Percentiles rank a stretch among this genome's conserved stretches.
Evolutionary conservation across 1,139 yeast genomes (phyloP).

Genomic region (Candida smagusa): DNA sequence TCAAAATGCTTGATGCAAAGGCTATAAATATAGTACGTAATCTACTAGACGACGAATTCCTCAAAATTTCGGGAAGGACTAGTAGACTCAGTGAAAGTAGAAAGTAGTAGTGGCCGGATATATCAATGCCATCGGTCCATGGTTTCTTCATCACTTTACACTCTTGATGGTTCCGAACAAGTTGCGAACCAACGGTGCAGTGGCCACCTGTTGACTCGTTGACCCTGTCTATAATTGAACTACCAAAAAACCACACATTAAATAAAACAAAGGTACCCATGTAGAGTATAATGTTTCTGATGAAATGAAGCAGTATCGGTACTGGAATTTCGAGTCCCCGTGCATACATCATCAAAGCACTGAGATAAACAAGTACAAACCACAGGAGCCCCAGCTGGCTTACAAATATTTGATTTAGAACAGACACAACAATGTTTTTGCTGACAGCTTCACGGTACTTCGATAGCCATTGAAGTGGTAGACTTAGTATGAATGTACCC

Average conservation of each 20-base stretch:
- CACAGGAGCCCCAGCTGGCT: constrained; percentile 26
- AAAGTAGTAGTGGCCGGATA: constrained; percentile 63
- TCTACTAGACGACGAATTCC: neutral
- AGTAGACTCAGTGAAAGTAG: constrained; percentile 47
- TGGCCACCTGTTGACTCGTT: constrained; percentile 40
- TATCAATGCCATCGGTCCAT: constrained; percentile 61
- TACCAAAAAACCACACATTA: constrained; percentile 47
- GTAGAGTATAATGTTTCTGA: constrained; percentile 14
- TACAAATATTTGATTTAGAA: constrained; percentile 15
- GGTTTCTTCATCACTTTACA: constrained; percentile 18
- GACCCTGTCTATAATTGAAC: constrained; percentile 42
- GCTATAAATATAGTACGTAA: constrained; percentile 3
- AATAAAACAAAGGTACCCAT: constrained; percentile 16
- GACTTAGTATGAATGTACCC: constrained; percentile 1
- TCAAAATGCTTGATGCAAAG: constrained; percentile 14
- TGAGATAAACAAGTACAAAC: constrained; percentile 22
- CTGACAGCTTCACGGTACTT: constrained; percentile 4
- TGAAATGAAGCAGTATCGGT: constrained; percentile 3
- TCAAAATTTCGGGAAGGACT: constrained; percentile 32
- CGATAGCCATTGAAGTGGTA: constrained; percentile 1
- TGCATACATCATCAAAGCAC: constrained; percentile 7
- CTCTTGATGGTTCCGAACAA: neutral
- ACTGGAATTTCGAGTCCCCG: constrained; percentile 8
- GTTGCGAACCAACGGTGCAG: constrained; percentile 19
- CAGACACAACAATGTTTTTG: constrained; percentile 3